Percentiles rank a stretch among this genome's conserved stretches.
These are phyloP conservation scores for Stemphylium lycopersici DNA, from an alignment of 2,329 filamentous ascomycete genomes.

Conservation along the genomic window DNA sequence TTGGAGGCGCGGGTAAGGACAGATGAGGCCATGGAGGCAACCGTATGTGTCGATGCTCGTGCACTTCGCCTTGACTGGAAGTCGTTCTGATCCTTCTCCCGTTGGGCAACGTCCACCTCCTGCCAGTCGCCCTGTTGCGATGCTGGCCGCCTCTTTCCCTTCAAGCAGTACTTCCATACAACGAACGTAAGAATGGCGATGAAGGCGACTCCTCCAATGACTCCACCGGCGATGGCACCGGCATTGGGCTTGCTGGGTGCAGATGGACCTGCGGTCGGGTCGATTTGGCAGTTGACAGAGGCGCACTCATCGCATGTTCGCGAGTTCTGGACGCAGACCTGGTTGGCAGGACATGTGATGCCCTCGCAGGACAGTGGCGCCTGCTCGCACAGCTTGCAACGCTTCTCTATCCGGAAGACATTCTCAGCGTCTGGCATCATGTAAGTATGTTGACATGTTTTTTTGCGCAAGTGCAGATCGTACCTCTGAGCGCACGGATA, in stretches of 20 bases:
- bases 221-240: constrained; percentile 89
- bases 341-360: constrained; percentile 56
- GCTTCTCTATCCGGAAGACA: constrained; percentile 58
- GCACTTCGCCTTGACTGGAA: constrained; percentile 63
- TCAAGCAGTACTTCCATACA: constrained; percentile 87
- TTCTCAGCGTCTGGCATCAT: constrained; percentile 40
- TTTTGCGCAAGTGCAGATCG: background rate
- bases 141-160: constrained; percentile 71
- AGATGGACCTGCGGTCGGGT: constrained; percentile 40
- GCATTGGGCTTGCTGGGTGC: constrained; percentile 62
- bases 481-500: constrained; percentile 26
- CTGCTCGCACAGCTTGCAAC: constrained; percentile 64
- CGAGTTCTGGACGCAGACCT: constrained; percentile 66
- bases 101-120: constrained; percentile 59
- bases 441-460: constrained; percentile 15
- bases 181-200: constrained; percentile 78
- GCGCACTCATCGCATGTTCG: constrained; percentile 67
- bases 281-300: constrained; percentile 59
- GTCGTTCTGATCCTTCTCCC: constrained; percentile 64
- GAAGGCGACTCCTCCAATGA: constrained; percentile 80
- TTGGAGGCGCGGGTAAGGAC: constrained; percentile 96
- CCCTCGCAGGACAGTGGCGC: constrained; percentile 61
- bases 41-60: constrained; percentile 81
- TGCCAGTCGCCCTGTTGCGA: constrained; percentile 61
- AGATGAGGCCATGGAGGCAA: constrained; percentile 91